Percentiles rank a stretch among this genome's conserved stretches.
Conservation (phyloP, 306 rosid species). For the Morella rubra region DNA sequence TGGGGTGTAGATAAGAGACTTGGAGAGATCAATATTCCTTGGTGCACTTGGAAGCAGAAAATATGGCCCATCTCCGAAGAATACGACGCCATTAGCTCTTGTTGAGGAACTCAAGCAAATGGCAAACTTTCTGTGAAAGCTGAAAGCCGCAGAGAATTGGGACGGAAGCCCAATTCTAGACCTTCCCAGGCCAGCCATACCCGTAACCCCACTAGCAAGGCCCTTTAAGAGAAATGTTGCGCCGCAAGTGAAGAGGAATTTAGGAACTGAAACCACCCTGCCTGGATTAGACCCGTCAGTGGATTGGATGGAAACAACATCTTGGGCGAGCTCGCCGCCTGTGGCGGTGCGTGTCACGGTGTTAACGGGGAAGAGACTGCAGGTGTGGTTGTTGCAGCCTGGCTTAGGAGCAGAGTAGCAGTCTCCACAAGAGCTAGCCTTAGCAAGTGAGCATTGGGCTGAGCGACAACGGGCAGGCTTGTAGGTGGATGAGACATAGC, state of each 20-base stretch:
- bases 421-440: neutral
- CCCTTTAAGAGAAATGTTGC: conserved; percentile 29
- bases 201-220: conserved; percentile 48
- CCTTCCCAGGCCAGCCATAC: conserved; percentile 66
- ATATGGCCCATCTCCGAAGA: conserved; percentile 57
- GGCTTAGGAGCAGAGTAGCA: conserved; percentile 29
- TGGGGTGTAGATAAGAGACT: conserved; percentile 52
- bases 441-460: conserved; percentile 46
- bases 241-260: conserved; percentile 50
- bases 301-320: conserved; percentile 42
- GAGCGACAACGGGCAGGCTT: conserved; percentile 47
- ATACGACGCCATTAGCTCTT: conserved; percentile 33
- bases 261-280: conserved; percentile 32
- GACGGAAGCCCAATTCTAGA: conserved; percentile 41
- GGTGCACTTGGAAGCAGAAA: conserved; percentile 24
- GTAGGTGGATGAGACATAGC: conserved; percentile 49
- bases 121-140: conserved; percentile 45
- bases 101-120: conserved; percentile 48
- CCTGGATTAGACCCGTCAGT: conserved; percentile 39
- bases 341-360: conserved; percentile 26
- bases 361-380: conserved; percentile 34
- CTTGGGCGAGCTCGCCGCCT: conserved; percentile 35
- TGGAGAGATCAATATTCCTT: conserved; percentile 25
- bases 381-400: conserved; percentile 47
- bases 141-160: conserved; percentile 44